These are phyloP conservation scores for Blastobotrys capitulatus DNA, from an alignment of 1,139 yeast species.

Conservation along the genomic window DNA sequence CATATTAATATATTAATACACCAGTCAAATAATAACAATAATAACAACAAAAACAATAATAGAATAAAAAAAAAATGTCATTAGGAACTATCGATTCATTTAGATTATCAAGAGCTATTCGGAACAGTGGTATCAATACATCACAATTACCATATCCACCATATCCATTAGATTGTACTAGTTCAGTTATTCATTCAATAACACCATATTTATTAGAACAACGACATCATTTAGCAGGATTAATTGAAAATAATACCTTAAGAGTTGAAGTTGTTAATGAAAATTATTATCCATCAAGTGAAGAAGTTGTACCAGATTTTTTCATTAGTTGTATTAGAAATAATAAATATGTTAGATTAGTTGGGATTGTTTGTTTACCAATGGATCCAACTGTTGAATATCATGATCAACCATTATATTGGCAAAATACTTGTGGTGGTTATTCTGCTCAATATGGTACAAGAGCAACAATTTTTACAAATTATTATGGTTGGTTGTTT, in stretches of 20 bases:
- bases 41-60: not conserved
- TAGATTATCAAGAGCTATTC: not conserved
- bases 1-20: no score
- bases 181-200: not conserved
- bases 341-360: not conserved
- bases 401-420: not conserved
- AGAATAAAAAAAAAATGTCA: not conserved
- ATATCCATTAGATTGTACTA: not conserved
- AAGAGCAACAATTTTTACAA: constrained; percentile 3
- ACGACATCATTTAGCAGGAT: not conserved
- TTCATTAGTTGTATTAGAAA: not conserved
- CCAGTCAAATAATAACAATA: no score
- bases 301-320: constrained; percentile 4
- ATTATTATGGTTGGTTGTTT: constrained; percentile 3
- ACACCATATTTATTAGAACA: not conserved
- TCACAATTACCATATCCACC: not conserved
- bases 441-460: not conserved
- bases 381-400: not conserved
- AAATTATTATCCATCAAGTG: not conserved
- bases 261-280: not conserved
- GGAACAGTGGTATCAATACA: not conserved
- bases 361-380: constrained; percentile 1
- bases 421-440: not conserved
- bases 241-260: constrained; percentile 1
- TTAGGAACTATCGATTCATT: not conserved